Conservation (phyloP, 768 basidiomycete genomes). For the Leucocoprinus leucothites region DNA sequence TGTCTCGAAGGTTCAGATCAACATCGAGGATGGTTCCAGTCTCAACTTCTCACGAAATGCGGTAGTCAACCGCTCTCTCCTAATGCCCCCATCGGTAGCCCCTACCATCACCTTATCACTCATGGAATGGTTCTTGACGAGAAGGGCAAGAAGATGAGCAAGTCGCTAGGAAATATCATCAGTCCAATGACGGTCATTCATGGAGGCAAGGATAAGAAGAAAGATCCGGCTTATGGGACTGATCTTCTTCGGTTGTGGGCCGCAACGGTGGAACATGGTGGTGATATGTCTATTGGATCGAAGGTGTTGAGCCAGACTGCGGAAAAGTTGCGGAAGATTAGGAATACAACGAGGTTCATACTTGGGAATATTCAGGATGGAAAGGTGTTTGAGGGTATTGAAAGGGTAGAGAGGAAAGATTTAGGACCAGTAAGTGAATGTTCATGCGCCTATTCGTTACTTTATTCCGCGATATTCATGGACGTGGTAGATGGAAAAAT, state of each 20-base stretch:
- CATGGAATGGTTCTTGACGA: constrained; percentile 97
- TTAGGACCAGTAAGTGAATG: constrained; percentile 71
- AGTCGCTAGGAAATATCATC: constrained; percentile 88
- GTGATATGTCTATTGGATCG: constrained; percentile 84
- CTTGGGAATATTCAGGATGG: constrained; percentile 69
- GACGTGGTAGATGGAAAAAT: constrained; percentile 68
- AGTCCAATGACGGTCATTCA: constrained; percentile 79
- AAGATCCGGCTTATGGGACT: constrained; percentile 77
- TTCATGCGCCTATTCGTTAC: no score
- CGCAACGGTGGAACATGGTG: constrained; percentile 86
- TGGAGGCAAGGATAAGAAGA: constrained; percentile 71
- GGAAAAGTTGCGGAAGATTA: constrained; percentile 77
- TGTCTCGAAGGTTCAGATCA: constrained; percentile 97
- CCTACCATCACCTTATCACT: constrained; percentile 83
- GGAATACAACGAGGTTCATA: constrained; percentile 84
- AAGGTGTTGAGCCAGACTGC: constrained; percentile 71
- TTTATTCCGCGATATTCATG: no score
- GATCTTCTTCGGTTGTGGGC: constrained; percentile 90
- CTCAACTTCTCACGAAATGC: constrained; percentile 81
- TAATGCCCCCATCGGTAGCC: constrained; percentile 29
- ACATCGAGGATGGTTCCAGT: constrained; percentile 99
- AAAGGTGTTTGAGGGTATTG: constrained; percentile 22
- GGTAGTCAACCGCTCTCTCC: constrained; percentile 33
- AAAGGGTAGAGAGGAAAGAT: constrained; percentile 39
- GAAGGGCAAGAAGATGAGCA: constrained; percentile 94